These are phyloP conservation scores for Sporothrix luriei DNA, from an alignment of 2,329 filamentous ascomycete genomes.

Conservation along the genomic window DNA sequence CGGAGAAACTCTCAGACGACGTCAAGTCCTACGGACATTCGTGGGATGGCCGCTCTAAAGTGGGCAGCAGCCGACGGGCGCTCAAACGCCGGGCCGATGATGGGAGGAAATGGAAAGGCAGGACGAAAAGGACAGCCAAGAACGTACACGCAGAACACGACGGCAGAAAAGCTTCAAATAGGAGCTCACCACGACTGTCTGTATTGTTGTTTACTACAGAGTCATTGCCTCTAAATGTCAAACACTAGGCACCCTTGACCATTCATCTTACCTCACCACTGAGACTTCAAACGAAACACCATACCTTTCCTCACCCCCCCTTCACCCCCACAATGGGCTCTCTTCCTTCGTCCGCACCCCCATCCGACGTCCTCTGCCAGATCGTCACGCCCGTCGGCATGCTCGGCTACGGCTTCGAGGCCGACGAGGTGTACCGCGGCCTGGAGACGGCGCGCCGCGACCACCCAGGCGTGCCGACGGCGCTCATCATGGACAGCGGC, in stretches of 20 bases:
- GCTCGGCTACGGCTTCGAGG: constrained; percentile 39
- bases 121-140: neutral
- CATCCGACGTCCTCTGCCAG: constrained; percentile 12
- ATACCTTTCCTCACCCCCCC: neutral
- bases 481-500: constrained; percentile 39
- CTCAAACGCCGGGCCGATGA: constrained; percentile 4
- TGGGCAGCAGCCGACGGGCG: neutral
- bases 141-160: neutral
- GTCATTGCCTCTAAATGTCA: neutral
- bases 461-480: constrained; percentile 31
- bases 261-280: neutral
- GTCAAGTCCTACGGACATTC: neutral
- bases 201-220: neutral
- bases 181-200: neutral
- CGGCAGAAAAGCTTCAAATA: neutral
- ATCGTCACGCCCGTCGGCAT: constrained; percentile 40
- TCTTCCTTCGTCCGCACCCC: neutral
- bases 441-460: constrained; percentile 32
- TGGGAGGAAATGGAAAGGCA: neutral
- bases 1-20: neutral
- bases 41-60: neutral
- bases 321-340: constrained; percentile 3
- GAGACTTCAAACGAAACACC: neutral
- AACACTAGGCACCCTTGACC: neutral
- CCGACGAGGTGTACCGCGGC: constrained; percentile 36